Evolutionary conservation across 805 yeast species (phyloP).

Genomic region (Suhomyces pyralidae): DNA sequence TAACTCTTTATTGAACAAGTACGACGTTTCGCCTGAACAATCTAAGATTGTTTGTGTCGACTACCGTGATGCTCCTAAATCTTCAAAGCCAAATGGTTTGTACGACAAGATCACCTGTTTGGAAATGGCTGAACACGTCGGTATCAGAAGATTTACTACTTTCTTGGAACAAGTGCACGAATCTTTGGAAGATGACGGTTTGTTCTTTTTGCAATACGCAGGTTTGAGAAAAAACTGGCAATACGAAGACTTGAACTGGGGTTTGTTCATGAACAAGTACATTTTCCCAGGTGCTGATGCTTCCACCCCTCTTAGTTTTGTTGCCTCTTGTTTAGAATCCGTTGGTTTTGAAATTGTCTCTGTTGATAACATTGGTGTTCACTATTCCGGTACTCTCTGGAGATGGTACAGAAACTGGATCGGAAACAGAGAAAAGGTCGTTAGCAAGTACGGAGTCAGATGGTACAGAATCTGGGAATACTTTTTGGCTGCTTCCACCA

Average conservation of each 20-base stretch:
- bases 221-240: constrained; percentile 93
- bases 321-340: constrained; percentile 70
- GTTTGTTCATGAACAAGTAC: constrained; percentile 92
- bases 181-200: constrained; percentile 88
- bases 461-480: constrained; percentile 95
- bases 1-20: constrained; percentile 61
- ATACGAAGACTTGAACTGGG: constrained; percentile 92
- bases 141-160: constrained; percentile 74
- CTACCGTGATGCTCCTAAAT: constrained; percentile 87
- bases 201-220: constrained; percentile 83
- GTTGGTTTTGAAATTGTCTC: constrained; percentile 84
- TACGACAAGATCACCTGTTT: constrained; percentile 87
- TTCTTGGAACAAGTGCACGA: constrained; percentile 80
- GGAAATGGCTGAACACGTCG: constrained; percentile 97
- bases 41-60: constrained; percentile 77
- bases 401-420: constrained; percentile 95
- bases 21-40: constrained; percentile 68
- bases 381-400: constrained; percentile 88
- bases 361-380: constrained; percentile 87
- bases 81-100: constrained; percentile 38
- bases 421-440: constrained; percentile 71
- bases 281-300: constrained; percentile 98
- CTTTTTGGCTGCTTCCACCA: constrained; percentile 78
- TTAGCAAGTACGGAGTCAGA: constrained; percentile 77
- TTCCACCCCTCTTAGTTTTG: constrained; percentile 87